Base-by-base conservation (phyloP, 2,329 filamentous ascomycete genomes). In the Fusarium buxicola region DNA sequence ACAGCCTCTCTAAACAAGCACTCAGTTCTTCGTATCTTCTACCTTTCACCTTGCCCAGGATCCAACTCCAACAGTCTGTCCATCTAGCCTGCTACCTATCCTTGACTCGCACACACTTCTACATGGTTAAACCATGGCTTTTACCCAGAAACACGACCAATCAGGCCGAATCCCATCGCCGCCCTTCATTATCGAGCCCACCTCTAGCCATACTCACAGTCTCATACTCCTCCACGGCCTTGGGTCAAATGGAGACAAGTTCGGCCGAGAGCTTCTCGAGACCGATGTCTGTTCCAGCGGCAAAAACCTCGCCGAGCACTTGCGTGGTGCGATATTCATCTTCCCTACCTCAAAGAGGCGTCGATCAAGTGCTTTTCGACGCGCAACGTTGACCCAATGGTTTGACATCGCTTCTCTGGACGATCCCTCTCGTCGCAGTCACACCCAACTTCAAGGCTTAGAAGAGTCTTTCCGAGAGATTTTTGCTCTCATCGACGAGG, bases 301-400 rank as follows among this genome's bases (percentile, higher is more conserved):
- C 3, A 34, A 47, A 5, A 70, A 36, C 1, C 61, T 78, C 0
- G 24, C 86, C 5, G 43, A 70, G 1, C 34, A 74, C 5, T 54
- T 78, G 2, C 76, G 76, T 0, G 66, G 75, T 9, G 75, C 77
- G 1, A 81, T 79, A 55, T 84, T 84, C 53, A 70, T 86, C 35
- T 85, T 85, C 52, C 83, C 83, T 0, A 84, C 82, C 0, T 77
- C 83, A 0, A 75, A 71, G 7, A 77, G 77, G 11, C 75, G 80
- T 1, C 78, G 80, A 9, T 78, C 82, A 0, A 76, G 70, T 1
- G 73, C 76, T 4, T 79, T 82, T 38, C 76, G 80, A 7, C 75
- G 78, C 3, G 72, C 75, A 0, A 71, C 74, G 10, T 76, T 84
- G 32, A 79, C 80, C 8, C 80, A 83, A 65, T 86, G 83, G 82